Evolutionary conservation across 2,329 filamentous ascomycete species (phyloP).

Genomic region (Talaromyces sp.): DNA sequence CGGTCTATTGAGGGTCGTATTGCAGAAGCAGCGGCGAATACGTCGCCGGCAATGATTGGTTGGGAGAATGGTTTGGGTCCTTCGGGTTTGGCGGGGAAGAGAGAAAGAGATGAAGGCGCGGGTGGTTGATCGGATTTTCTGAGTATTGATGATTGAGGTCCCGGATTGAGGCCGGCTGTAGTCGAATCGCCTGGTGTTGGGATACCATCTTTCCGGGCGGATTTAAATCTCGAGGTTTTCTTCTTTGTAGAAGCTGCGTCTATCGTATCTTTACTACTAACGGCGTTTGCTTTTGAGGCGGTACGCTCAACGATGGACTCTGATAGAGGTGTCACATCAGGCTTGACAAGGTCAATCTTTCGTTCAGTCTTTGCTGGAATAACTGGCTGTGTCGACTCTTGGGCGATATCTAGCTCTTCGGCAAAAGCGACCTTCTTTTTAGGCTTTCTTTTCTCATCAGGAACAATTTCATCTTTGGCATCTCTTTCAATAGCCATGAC

Average conservation of each 20-base stretch:
- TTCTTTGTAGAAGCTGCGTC: conserved; percentile 32
- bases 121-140: conserved; percentile 25
- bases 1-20: conserved; percentile 16
- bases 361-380: conserved; percentile 22
- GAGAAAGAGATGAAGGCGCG: conserved; percentile 29
- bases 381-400: conserved; percentile 29
- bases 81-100: conserved; percentile 40
- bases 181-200: conserved; percentile 20
- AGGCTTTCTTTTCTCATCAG: conserved; percentile 26
- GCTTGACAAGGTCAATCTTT: conserved; percentile 29
- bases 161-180: conserved; percentile 4
- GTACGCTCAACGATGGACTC: conserved; percentile 48
- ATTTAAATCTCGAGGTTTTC: conserved; percentile 48
- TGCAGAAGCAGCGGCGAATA: conserved; percentile 9
- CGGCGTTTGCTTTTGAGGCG: background rate
- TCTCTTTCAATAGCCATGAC: conserved; percentile 25
- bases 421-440: conserved; percentile 80
- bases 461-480: conserved; percentile 19
- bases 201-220: conserved; percentile 29
- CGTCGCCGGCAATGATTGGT: conserved; percentile 31
- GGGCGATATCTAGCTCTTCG: conserved; percentile 68
- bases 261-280: conserved; percentile 22
- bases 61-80: conserved; percentile 41
- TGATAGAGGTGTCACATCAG: conserved; percentile 37
- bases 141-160: conserved; percentile 1